Base-by-base conservation (phyloP, 1,284 basidiomycete species). In the Ustilago sp. region DNA sequence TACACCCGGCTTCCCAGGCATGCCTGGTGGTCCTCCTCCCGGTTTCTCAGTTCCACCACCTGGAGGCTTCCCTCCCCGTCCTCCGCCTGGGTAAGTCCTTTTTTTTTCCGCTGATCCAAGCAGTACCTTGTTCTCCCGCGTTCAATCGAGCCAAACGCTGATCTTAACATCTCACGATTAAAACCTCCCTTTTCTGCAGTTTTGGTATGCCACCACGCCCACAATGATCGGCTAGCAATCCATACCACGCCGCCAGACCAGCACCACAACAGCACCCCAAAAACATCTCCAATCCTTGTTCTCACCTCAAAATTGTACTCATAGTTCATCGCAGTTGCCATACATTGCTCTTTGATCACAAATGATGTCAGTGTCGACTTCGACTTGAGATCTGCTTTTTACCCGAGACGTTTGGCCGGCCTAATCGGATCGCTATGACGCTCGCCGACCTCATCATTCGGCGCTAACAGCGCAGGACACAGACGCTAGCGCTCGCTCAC, bases 1-100 rank as follows among this genome's bases (percentile, higher is more conserved):
- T 59, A 80, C 80, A 32, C 80, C 80, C 15, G 81, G 81, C 4
- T 81, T 81, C 60, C 62, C 66, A 8, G 75, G 75, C 23, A 73
- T 77, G 66, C 71, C 70, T 12, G 51, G 54, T 19, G 69, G 69
- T 23, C 74, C 74, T 23, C 75, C 75, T 23, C 75, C 75, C 13
- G 75, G 75, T 9, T 77, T 70, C 58, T 64, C 70, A 6, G 69
- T 65, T 5, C 50, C 69, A 8, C 66, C 68, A 32, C 69, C 65
- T 53, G 74, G 65, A 45, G 74, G 62, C 1, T 72, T 68, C 55
- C 68, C 74, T 59, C 65, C 68, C 15, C 61, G 74, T n/a, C 68
- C 68, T n/a, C 74, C 68, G 50, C 69, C 74, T 50, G 74, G 66
- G 62, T 68, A 71, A 59, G 61, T 68, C 23, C 13, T 19, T 19